A percentile compares a stretch with the other conserved stretches of the same genome.
These are phyloP conservation scores for Paxillus ammoniavirescens DNA, from an alignment of 768 basidiomycete genomes.

Conservation along the genomic window DNA sequence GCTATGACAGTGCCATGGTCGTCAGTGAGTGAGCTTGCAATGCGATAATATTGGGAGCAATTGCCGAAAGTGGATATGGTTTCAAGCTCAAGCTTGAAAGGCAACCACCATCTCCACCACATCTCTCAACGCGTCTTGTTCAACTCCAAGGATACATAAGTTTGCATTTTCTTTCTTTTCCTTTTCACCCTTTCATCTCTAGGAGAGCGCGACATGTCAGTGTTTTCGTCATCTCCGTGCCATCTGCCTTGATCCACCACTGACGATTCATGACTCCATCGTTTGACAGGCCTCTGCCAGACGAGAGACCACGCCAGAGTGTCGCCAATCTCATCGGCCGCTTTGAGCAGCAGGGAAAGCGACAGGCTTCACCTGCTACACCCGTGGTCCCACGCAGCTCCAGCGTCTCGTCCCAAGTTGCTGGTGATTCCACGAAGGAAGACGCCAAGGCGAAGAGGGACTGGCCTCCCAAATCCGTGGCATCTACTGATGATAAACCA, in stretches of 20 bases:
- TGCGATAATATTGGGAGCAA: neutral
- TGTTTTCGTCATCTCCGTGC: conserved; percentile 8
- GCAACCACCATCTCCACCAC: conserved; percentile 26
- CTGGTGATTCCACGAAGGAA: conserved; percentile 63
- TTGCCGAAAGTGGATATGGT: conserved; percentile 18
- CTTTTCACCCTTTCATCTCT: conserved; percentile 12
- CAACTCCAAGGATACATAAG: conserved; percentile 7
- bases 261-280: conserved; percentile 10
- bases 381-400: conserved; percentile 53
- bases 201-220: conserved; percentile 29
- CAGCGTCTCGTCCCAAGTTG: conserved; percentile 64
- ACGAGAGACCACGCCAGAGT: conserved; percentile 83
- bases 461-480: conserved; percentile 63
- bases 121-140: conserved; percentile 4
- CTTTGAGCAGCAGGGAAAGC: conserved; percentile 81
- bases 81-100: conserved; percentile 11
- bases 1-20: conserved; percentile 16
- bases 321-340: conserved; percentile 90
- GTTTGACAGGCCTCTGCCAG: conserved; percentile 71
- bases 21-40: neutral
- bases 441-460: conserved; percentile 71
- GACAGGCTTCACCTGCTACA: conserved; percentile 42
- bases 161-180: conserved; percentile 14
- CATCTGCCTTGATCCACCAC: conserved; percentile 6
- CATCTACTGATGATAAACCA: conserved; percentile 35